A percentile compares a stretch with the other conserved stretches of the same genome.
phyloP scores from a whole-genome alignment of 805 yeast species.

The Sugiyamaella marilandica region DNA sequence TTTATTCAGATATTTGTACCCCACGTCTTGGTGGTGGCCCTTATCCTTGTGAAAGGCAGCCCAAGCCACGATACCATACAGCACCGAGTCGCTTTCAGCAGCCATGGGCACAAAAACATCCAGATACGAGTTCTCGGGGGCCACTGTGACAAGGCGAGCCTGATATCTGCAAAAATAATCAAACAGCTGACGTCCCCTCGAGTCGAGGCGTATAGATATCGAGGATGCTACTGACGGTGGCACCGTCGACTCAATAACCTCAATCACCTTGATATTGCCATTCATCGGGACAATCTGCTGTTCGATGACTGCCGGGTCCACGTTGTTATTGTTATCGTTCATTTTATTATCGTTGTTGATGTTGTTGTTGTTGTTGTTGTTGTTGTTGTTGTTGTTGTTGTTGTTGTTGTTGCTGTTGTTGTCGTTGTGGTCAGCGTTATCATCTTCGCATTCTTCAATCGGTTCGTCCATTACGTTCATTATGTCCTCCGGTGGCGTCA shows the following conservation, averaged over 20 bases:
- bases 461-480: background rate
- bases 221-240: slow-evolving; percentile 4
- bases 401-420: slow-evolving; percentile 1
- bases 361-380: background rate
- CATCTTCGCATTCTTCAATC: background rate
- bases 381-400: background rate
- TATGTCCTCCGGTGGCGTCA: background rate
- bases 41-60: slow-evolving; percentile 36
- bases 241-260: background rate
- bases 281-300: background rate
- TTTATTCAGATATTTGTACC: slow-evolving; percentile 22
- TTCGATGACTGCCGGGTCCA: background rate
- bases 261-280: background rate
- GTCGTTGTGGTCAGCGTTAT: background rate
- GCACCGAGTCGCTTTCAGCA: slow-evolving; percentile 42
- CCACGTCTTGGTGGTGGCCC: slow-evolving; percentile 28
- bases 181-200: slow-evolving; percentile 41
- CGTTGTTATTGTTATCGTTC: background rate
- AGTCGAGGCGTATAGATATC: slow-evolving; percentile 34
- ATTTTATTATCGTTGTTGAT: background rate
- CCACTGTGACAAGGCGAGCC: slow-evolving; percentile 45
- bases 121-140: slow-evolving; percentile 49
- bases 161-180: slow-evolving; percentile 42
- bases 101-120: slow-evolving; percentile 54
- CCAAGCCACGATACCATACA: slow-evolving; percentile 57